phyloP scores from a whole-genome alignment of 768 basidiomycete genomes.

The Phaffia australis region DNA sequence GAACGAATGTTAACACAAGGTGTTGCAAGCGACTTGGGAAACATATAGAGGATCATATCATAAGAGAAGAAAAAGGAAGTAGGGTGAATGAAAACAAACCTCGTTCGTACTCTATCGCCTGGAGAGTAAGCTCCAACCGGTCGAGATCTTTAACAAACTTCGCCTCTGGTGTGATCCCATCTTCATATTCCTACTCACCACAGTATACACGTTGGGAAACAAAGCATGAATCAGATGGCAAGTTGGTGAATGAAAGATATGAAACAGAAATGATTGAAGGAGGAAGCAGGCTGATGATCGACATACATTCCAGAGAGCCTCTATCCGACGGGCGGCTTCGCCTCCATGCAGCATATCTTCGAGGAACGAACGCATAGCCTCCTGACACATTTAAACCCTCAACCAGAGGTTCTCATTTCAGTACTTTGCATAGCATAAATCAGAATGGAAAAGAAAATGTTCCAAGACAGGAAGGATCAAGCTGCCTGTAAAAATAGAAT shows the following conservation, averaged over 20 bases:
- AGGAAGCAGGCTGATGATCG: conserved; percentile 1
- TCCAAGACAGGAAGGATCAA: too few species aligned
- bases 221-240: background rate
- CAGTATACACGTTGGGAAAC: background rate
- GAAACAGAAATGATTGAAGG: too few species aligned
- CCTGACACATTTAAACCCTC: conserved; percentile 40
- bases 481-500: too few species aligned
- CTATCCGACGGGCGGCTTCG: conserved; percentile 56
- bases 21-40: background rate
- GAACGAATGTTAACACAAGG: background rate
- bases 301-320: conserved; percentile 58
- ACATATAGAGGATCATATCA: background rate
- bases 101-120: conserved; percentile 39
- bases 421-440: background rate
- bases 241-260: background rate
- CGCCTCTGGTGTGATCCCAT: conserved; percentile 58
- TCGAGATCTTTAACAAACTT: conserved; percentile 65
- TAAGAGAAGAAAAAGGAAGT: background rate
- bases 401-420: background rate
- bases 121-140: conserved; percentile 37
- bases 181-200: conserved; percentile 67
- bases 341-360: conserved; percentile 76
- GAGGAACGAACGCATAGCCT: conserved; percentile 82
- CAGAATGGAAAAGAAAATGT: background rate
- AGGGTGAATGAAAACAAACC: conserved; percentile 29